Conservation (phyloP, 768 basidiomycete species). For the Pleurotus ostreatus region DNA sequence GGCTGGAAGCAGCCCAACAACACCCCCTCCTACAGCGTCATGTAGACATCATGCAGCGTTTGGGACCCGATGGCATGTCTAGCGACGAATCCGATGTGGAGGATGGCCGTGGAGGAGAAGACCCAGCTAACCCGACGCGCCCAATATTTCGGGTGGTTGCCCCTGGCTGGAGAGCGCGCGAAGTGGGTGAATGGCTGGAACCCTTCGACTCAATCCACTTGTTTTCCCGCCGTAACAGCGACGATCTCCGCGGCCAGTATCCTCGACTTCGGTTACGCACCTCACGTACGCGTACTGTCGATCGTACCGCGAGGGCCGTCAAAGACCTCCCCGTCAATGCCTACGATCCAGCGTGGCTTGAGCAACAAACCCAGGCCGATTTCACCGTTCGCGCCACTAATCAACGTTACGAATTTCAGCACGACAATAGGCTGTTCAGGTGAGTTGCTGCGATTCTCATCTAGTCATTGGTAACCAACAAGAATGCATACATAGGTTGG, state of each 20-base stretch:
- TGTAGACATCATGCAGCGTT: too few relatives aligned
- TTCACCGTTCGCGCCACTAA: background rate
- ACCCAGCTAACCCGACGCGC: background rate
- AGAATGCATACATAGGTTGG: too few relatives aligned
- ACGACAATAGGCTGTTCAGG: background rate
- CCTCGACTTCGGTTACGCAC: constrained; percentile 2
- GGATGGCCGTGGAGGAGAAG: background rate
- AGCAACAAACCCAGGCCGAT: background rate
- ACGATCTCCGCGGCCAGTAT: constrained; percentile 8
- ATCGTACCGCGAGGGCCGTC: constrained; percentile 3
- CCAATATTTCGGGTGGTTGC: constrained; percentile 8
- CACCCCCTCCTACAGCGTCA: too few relatives aligned
- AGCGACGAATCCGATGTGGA: background rate
- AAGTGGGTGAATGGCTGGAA: constrained; percentile 14
- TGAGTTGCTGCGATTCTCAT: too few relatives aligned
- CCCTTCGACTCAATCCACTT: constrained; percentile 16
- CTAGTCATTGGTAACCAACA: too few relatives aligned
- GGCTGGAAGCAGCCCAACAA: too few relatives aligned
- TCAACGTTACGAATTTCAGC: background rate
- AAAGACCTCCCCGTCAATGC: constrained; percentile 14
- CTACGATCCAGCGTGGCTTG: constrained; percentile 15
- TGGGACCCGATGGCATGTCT: too few relatives aligned
- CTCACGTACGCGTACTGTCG: background rate
- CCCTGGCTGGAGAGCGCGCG: constrained; percentile 14
- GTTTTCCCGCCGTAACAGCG: constrained; percentile 4